phyloP scores from a whole-genome alignment of 805 yeast genomes.

The Zygoascus bituminiphila region DNA sequence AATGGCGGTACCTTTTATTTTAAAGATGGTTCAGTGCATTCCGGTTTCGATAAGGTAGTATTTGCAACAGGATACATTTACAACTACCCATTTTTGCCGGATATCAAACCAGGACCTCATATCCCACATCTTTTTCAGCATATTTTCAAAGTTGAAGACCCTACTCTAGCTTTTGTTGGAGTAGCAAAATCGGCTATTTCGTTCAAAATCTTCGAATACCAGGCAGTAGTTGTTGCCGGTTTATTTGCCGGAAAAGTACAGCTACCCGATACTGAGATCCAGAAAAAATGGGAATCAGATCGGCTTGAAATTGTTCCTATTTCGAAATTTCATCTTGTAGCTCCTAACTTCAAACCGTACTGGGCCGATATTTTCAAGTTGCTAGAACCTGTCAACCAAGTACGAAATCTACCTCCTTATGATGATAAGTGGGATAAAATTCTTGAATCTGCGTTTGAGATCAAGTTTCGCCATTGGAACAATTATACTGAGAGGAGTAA shows the following conservation, averaged over 20 bases:
- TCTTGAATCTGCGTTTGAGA: not conserved
- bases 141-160: constrained; percentile 5
- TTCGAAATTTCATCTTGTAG: constrained; percentile 1
- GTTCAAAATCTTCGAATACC: constrained; percentile 7
- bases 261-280: constrained; percentile 4
- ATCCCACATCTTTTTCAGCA: constrained; percentile 10
- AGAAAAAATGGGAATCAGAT: constrained; percentile 8
- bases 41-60: constrained; percentile 3
- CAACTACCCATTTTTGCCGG: constrained; percentile 9
- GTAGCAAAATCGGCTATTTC: constrained; percentile 3
- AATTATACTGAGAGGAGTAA: not conserved
- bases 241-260: constrained; percentile 1
- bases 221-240: constrained; percentile 7
- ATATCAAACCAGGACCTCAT: constrained; percentile 3
- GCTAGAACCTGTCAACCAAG: not conserved
- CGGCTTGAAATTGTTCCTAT: not conserved
- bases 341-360: not conserved
- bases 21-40: constrained; percentile 6
- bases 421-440: not conserved
- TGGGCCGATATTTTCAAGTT: not conserved
- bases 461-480: not conserved
- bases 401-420: not conserved
- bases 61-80: constrained; percentile 10
- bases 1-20: constrained; percentile 4
- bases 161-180: constrained; percentile 9